Conservation (phyloP, 768 basidiomycete genomes). For the Leccinum ochraceum region DNA sequence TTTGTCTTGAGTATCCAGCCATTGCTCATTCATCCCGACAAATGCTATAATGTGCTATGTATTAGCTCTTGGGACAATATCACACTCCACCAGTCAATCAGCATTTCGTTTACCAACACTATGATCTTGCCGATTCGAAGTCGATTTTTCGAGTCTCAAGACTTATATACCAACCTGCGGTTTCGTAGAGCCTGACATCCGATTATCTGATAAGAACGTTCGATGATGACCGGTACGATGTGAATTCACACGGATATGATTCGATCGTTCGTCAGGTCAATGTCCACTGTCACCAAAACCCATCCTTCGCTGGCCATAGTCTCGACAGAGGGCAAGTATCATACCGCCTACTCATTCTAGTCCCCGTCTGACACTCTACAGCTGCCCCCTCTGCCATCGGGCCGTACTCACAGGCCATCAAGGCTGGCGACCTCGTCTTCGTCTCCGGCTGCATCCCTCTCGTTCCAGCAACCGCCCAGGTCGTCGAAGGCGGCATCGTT, state of each 20-base stretch:
- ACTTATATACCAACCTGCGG: too few relatives aligned
- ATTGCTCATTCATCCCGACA: too few relatives aligned
- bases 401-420: conserved; percentile 88
- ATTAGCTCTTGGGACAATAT: too few relatives aligned
- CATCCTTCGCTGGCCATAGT: conserved; percentile 39
- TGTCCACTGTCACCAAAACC: conserved; percentile 32
- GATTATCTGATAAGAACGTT: too few relatives aligned
- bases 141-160: too few relatives aligned
- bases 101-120: too few relatives aligned
- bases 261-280: conserved; percentile 7
- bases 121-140: too few relatives aligned
- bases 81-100: too few relatives aligned
- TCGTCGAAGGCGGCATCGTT: conserved; percentile 24
- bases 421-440: conserved; percentile 82
- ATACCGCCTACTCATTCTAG: background rate
- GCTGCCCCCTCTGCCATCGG: conserved; percentile 81
- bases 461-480: conserved; percentile 64
- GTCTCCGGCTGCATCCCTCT: conserved; percentile 88
- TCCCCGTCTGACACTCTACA: conserved; percentile 26
- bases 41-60: too few relatives aligned
- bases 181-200: too few relatives aligned
- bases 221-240: too few relatives aligned
- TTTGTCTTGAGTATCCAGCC: too few relatives aligned
- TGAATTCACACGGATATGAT: background rate
- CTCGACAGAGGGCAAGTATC: conserved; percentile 31